Conservation (phyloP, 2,329 filamentous ascomycete genomes). For the Phialemoniopsis sp. region DNA sequence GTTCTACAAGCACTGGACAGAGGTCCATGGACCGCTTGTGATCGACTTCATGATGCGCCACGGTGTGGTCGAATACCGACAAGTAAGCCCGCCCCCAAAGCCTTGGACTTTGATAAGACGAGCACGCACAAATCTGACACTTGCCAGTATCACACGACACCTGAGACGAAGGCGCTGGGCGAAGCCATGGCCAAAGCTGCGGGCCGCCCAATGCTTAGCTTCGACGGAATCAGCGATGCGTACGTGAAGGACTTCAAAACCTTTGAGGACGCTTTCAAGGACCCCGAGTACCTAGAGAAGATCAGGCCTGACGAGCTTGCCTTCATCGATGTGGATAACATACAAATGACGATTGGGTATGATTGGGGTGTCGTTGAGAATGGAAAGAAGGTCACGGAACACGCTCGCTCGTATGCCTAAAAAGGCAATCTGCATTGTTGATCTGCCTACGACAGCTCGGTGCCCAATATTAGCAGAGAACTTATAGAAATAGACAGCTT, state of each 20-base stretch:
- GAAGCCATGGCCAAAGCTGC: constrained; percentile 8
- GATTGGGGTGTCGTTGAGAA: constrained; percentile 7
- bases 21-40: constrained; percentile 11
- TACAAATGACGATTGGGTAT: constrained; percentile 8
- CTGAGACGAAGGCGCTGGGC: constrained; percentile 7
- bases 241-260: constrained; percentile 7
- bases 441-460: too few relatives aligned
- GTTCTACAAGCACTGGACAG: constrained; percentile 13
- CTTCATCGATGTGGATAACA: constrained; percentile 8
- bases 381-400: constrained; percentile 10
- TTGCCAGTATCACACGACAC: constrained; percentile 7
- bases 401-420: not conserved
- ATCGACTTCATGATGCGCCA: constrained; percentile 14
- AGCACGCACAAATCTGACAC: not conserved
- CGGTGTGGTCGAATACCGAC: constrained; percentile 9
- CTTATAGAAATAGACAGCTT: too few relatives aligned
- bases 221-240: constrained; percentile 6
- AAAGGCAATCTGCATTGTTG: too few relatives aligned
- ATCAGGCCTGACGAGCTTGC: constrained; percentile 8
- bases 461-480: too few relatives aligned
- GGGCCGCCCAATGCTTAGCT: constrained; percentile 6
- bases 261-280: constrained; percentile 6
- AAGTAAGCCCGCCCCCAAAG: not conserved
- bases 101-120: too few relatives aligned
- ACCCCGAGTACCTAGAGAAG: constrained; percentile 6